Evolutionary conservation across 805 yeast species (phyloP).

Genomic region (Hanseniaspora meyeri): DNA sequence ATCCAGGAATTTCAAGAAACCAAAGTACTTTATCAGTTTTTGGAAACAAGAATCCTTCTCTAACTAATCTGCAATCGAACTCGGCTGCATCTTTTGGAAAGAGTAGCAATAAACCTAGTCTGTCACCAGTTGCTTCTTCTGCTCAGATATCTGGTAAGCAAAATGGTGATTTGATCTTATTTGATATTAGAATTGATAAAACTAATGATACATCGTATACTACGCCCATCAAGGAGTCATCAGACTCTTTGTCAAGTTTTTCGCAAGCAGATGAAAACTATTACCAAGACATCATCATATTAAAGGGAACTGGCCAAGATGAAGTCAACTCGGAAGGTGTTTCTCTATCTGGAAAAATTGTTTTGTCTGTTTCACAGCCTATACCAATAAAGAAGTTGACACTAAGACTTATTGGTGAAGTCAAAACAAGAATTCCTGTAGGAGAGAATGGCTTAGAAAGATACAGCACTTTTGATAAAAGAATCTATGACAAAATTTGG

Average conservation of each 20-base stretch:
- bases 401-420: constrained; percentile 52
- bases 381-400: constrained; percentile 51
- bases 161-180: constrained; percentile 24
- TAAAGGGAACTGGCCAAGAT: constrained; percentile 66
- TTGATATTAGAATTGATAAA: constrained; percentile 49
- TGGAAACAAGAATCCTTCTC: not conserved
- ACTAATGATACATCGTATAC: constrained; percentile 11
- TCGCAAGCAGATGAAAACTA: not conserved
- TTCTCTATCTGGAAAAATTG: constrained; percentile 63
- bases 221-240: constrained; percentile 30
- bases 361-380: constrained; percentile 64
- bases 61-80: not conserved
- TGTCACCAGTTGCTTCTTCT: constrained; percentile 15
- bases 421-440: constrained; percentile 57
- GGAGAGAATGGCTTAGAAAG: constrained; percentile 32
- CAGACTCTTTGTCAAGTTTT: not conserved
- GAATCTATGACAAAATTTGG: constrained; percentile 69
- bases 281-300: constrained; percentile 56
- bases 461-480: constrained; percentile 44
- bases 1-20: not conserved
- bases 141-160: constrained; percentile 22
- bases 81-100: not conserved
- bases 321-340: constrained; percentile 49
- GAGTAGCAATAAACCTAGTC: not conserved
- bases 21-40: not conserved